Evolutionary conservation across 1,284 basidiomycete species (phyloP).

Genomic region (Volvariella volvacea): DNA sequence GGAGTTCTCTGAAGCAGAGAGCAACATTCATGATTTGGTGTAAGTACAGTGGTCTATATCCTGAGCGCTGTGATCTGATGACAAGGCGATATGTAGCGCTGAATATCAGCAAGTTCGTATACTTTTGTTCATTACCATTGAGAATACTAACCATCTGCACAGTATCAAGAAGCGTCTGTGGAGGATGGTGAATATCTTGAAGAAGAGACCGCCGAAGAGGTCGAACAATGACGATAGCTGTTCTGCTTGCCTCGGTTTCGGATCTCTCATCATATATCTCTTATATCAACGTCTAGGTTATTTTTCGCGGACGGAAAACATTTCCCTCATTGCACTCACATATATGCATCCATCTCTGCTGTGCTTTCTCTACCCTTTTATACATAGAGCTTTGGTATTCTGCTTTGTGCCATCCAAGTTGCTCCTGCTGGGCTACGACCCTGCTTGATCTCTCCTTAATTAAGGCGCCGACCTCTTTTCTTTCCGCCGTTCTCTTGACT

Average conservation of each 20-base stretch:
- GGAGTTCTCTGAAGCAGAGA: conserved; percentile 91
- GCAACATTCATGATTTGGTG: conserved; percentile 78
- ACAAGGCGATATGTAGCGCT: conserved; percentile 32
- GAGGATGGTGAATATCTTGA: conserved; percentile 32
- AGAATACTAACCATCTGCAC: conserved; percentile 9
- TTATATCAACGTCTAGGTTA: no score
- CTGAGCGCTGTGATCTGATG: conserved; percentile 2
- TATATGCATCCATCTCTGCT: no score
- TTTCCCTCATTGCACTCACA: no score
- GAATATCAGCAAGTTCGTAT: conserved; percentile 63
- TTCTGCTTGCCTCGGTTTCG: not conserved
- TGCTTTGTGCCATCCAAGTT: no score
- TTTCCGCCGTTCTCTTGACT: no score
- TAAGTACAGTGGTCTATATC: conserved; percentile 30
- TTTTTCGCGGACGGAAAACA: no score
- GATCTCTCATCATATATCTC: no score
- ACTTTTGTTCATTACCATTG: not conserved
- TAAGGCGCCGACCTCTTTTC: no score
- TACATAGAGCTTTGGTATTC: no score
- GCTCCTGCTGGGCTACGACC: no score
- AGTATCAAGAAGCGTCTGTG: conserved; percentile 61
- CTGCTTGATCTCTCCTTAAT: no score
- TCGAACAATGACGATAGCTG: conserved; percentile 16
- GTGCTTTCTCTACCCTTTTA: no score
- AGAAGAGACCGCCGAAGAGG: conserved; percentile 24